Conservation (phyloP, 2,329 filamentous ascomycete genomes). For the Fusarium solani-melongenae region DNA sequence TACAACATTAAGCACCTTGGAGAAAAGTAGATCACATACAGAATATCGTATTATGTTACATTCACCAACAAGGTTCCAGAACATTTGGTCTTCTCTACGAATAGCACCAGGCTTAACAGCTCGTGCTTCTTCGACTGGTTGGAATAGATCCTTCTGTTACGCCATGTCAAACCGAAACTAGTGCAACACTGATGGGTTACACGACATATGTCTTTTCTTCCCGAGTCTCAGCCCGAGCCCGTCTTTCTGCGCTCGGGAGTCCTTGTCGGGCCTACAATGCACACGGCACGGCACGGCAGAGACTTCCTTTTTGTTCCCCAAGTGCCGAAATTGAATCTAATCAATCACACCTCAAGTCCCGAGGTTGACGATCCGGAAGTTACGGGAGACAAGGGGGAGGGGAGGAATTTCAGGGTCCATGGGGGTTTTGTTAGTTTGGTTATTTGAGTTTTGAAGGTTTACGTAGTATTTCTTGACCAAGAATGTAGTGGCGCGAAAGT, state of each 20-base stretch:
- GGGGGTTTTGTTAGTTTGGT: not conserved
- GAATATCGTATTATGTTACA: not conserved
- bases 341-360: slow-evolving; percentile 24
- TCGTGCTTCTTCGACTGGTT: not conserved
- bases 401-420: not conserved
- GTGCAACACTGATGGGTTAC: not conserved
- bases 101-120: not conserved
- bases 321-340: slow-evolving; percentile 19
- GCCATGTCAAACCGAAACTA: not conserved
- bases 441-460: not conserved
- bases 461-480: not conserved
- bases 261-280: not conserved
- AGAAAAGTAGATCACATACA: not conserved
- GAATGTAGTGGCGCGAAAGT: not conserved
- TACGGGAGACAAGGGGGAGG: not conserved
- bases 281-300: not conserved
- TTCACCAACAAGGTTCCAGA: not conserved
- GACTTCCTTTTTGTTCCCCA: not conserved
- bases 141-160: not conserved
- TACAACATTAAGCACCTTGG: not conserved
- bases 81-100: not conserved
- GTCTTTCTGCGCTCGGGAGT: not conserved
- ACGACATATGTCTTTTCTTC: not conserved
- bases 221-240: not conserved
- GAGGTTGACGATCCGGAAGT: slow-evolving; percentile 3